These are phyloP conservation scores for Hemisphaericaspora lyxosophila DNA, from an alignment of 1,139 yeast genomes.

Conservation along the genomic window DNA sequence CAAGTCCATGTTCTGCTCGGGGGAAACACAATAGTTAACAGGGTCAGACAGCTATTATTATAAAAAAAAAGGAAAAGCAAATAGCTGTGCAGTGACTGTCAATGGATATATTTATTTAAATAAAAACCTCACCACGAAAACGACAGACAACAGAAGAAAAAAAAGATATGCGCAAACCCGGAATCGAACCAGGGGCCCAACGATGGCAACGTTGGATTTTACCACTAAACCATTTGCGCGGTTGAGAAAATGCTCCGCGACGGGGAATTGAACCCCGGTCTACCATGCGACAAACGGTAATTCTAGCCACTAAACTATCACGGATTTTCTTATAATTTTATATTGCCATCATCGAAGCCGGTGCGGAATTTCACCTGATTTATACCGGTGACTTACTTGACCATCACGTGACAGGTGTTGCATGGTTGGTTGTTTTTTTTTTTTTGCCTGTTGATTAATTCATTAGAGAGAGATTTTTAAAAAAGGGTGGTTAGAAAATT, in stretches of 20 bases:
- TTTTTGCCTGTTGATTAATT: too few relatives aligned
- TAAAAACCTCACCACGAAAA: too few relatives aligned
- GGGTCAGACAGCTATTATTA: too few relatives aligned
- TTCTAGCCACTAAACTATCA: constrained; percentile 52
- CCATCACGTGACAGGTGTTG: too few relatives aligned
- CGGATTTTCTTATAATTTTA: constrained; percentile 23
- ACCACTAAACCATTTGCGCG: constrained; percentile 17
- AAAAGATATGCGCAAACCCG: constrained; percentile 15
- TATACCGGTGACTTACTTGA: too few relatives aligned
- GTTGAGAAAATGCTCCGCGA: constrained; percentile 54
- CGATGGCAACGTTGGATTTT: constrained; percentile 19
- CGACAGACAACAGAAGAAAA: background rate
- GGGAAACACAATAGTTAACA: too few relatives aligned
- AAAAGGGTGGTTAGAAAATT: too few relatives aligned
- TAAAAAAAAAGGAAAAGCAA: background rate
- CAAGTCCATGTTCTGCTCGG: constrained; percentile 11
- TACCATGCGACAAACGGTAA: constrained; percentile 58
- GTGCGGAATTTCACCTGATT: background rate
- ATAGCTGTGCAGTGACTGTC: background rate
- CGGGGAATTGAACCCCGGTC: constrained; percentile 75
- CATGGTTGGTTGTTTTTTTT: too few relatives aligned
- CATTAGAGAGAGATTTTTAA: too few relatives aligned
- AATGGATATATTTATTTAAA: background rate
- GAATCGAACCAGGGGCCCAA: constrained; percentile 19
- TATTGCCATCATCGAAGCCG: background rate